Base-by-base conservation (phyloP, 345 rosid species). In the Aquilaria sinensis region DNA sequence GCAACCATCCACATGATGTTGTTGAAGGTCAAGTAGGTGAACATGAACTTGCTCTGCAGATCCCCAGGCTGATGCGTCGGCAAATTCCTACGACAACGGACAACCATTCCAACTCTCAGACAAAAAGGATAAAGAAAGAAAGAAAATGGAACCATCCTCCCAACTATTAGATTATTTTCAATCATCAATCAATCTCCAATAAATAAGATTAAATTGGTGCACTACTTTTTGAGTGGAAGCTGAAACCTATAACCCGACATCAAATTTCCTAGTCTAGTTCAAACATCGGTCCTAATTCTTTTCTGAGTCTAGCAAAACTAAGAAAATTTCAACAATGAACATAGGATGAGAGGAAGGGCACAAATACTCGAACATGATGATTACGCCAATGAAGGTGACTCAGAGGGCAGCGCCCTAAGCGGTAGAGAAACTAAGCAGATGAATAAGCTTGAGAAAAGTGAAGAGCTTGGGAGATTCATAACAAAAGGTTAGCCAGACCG, bases 361-460 rank as follows among this genome's bases (percentile, higher is more conserved):
- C 13, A 11, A 37, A 51, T 70, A 94, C 99, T 88, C 90, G 89
- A 94, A 90, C 99, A 94, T 88, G 80, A 94, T 85, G 92, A 90
- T 88, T 70, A 97, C 97, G 31, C 97, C 97, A 78, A 94, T 90
- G 83, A 90, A 94, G 62, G 97, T 94, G 80, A 86, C 97, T 97
- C 97, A 94, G 16, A 86, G 92, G 66, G 96, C 89, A 46, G 96
- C 78, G 7, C 97, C 99, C 85, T 90, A 94, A 49, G 99, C 90
- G 46, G 99, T 86, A 76, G 99, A 74, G 79, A 94, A 94, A 72
- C 89, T 64, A 57, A 94, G 95, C 11, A 94, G 83, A 76, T 94
- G 97, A 70, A 88, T 84, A 51, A 94, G 80, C 76, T 90, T 94
- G 65, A 94, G 72, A 70, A 74, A 70, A 12, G 85, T 76, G 50